Evolutionary conservation across 371 early-diverging fungal species (phyloP).

Genomic region (Mortierella sp.): DNA sequence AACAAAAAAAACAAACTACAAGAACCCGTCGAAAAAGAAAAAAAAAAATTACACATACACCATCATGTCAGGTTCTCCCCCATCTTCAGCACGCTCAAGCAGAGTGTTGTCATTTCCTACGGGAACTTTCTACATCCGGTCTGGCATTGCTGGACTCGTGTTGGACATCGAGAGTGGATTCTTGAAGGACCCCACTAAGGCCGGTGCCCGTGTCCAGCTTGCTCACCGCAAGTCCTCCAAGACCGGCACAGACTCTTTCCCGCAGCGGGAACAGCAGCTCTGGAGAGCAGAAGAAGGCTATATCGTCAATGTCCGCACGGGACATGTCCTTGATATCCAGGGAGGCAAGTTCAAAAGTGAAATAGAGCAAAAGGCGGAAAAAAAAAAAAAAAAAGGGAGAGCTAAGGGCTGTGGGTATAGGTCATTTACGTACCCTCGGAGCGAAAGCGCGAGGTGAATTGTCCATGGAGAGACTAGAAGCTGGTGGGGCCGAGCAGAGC

Average conservation of each 20-base stretch:
- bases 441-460: no score
- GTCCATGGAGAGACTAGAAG: no score
- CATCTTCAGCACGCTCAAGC: constrained; percentile 36
- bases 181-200: constrained; percentile 49
- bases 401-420: not conserved
- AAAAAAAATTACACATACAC: not conserved
- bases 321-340: constrained; percentile 53
- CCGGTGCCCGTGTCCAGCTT: constrained; percentile 49
- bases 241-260: constrained; percentile 21
- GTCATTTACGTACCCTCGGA: no score
- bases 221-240: constrained; percentile 34
- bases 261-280: constrained; percentile 43
- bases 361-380: not conserved
- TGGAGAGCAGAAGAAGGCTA: constrained; percentile 48
- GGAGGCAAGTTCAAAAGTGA: constrained; percentile 27
- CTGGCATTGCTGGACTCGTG: constrained; percentile 41
- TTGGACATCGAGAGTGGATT: constrained; percentile 50
- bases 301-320: constrained; percentile 44
- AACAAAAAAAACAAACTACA: constrained; percentile 1
- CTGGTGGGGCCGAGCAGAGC: no score
- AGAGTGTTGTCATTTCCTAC: constrained; percentile 44
- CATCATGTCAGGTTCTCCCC: constrained; percentile 34
- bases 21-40: constrained; percentile 4
- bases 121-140: constrained; percentile 44
- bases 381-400: not conserved